Base-by-base conservation (phyloP, 179 eudicot species). In the Beta macrorhiza region DNA sequence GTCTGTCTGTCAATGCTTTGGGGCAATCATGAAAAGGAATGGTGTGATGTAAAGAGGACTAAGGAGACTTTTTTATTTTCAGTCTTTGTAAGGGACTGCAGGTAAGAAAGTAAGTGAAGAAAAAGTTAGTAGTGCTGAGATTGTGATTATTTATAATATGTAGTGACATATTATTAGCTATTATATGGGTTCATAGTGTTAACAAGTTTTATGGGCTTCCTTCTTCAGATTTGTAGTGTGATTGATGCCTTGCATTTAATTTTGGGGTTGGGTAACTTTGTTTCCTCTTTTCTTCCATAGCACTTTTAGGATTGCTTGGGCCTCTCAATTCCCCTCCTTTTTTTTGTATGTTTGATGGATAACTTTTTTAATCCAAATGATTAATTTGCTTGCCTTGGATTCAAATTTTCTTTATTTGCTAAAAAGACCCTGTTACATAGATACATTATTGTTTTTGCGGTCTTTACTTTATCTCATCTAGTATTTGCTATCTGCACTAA, bases 21-120 rank as follows among this genome's bases (percentile, higher is more conserved):
- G 63, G 22, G 67, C 12, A 37, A 52, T 22, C 10, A 51, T 44
- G 55, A 61, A 63, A 49, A 74, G 22, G 17, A 74, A 53, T 14
- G 74, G 37, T 55, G 19, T 72, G 67, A 13, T 75, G 32, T 81
- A 20, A 61, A 65, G 2, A 65, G 5, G 63, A 80, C 22, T 16
- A 25, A 25, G 47, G 37, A 53, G 72, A 44, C 71, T 55, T 73
- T 29, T 44, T 58, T 10, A 44, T 62, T 79, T 29, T 78, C 49
- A 56, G 37, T 58, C 49, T 25, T 56, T 22, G 63, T n/a, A 56
- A 78, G 5, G 15, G 49, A 67, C 51, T 51, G 29, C 63, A 17
- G 62, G 44, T 78, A 51, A 64, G 5, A 67, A 67, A 20, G 22
- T 20, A 2, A 0, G 13, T 67, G 63, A 11, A 45, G 59, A 42